Conservation (phyloP, 1,139 yeast genomes). For the Groenewaldozyma sp. region DNA sequence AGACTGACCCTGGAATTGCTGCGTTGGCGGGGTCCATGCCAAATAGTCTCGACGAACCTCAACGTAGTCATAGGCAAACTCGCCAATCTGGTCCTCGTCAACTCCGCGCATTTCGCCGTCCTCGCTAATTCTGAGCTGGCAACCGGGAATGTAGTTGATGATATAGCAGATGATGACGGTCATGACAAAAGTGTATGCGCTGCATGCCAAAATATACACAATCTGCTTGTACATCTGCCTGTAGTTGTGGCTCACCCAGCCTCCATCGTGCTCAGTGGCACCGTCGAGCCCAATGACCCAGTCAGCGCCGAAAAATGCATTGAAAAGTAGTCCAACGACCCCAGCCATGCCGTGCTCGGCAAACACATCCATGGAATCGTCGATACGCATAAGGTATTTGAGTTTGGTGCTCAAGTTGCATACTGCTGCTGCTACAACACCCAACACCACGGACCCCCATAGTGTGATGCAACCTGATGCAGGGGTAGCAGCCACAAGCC, state of each 20-base stretch:
- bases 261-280: slow-evolving; percentile 73
- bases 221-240: slow-evolving; percentile 85
- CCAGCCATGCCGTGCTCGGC: slow-evolving; percentile 99
- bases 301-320: slow-evolving; percentile 78
- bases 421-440: slow-evolving; percentile 67
- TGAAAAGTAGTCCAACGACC: slow-evolving; percentile 74
- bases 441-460: slow-evolving; percentile 85
- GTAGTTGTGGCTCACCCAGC: slow-evolving; percentile 87
- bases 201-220: slow-evolving; percentile 67
- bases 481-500: slow-evolving; percentile 41
- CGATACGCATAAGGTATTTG: slow-evolving; percentile 72
- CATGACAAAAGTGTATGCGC: slow-evolving; percentile 68
- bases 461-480: slow-evolving; percentile 84
- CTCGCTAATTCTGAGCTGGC: slow-evolving; percentile 69
- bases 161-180: slow-evolving; percentile 70
- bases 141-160: slow-evolving; percentile 72
- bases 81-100: slow-evolving; percentile 97
- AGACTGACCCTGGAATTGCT: slow-evolving; percentile 12
- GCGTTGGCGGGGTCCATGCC: slow-evolving; percentile 43
- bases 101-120: slow-evolving; percentile 82
- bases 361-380: slow-evolving; percentile 88
- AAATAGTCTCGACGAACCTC: slow-evolving; percentile 92
- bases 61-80: slow-evolving; percentile 95
- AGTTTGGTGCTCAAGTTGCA: slow-evolving; percentile 88
- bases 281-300: slow-evolving; percentile 84